A percentile compares a stretch with the other conserved stretches of the same genome.
Conservation (phyloP, 1,284 basidiomycete species). For the Pseudozyma hubeiensis region DNA sequence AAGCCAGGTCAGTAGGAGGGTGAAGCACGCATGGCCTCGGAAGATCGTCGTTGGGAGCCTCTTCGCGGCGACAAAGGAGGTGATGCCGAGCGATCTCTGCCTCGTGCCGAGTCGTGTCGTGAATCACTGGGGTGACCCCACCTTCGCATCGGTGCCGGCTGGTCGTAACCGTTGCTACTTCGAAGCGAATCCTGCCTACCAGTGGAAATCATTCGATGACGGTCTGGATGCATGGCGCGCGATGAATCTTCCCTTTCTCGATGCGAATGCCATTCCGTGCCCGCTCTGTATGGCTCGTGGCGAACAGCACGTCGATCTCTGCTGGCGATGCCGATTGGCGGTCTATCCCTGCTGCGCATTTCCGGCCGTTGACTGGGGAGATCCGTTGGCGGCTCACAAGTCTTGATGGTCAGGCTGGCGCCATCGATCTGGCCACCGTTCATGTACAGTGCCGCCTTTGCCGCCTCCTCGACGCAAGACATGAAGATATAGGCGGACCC, state of each 20-base stretch:
- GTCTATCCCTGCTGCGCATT: not conserved
- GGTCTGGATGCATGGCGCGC: conserved; percentile 16
- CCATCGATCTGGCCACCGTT: conserved; percentile 60
- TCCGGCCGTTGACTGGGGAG: not conserved
- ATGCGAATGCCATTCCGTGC: not conserved
- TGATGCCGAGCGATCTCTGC: conserved; percentile 13
- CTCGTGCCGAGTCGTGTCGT: not conserved
- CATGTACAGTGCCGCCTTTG: conserved; percentile 54
- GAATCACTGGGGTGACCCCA: conserved; percentile 10
- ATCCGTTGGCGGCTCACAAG: conserved; percentile 12
- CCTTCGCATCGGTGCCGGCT: conserved; percentile 6
- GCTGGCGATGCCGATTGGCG: not conserved
- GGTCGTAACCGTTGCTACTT: not conserved
- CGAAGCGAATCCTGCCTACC: not conserved
- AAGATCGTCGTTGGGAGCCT: conserved; percentile 5
- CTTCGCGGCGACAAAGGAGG: conserved; percentile 1
- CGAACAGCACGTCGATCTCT: conserved; percentile 2
- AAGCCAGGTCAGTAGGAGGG: conserved; percentile 17
- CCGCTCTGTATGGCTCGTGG: not conserved
- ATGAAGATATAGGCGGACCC: conserved; percentile 32
- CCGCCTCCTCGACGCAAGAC: conserved; percentile 21
- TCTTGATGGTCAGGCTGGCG: conserved; percentile 8
- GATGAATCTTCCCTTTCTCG: not conserved
- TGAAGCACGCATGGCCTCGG: conserved; percentile 11
- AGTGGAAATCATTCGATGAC: conserved; percentile 3